Conservation (phyloP, 306 rosid genomes). For the Glycine soja region DNA sequence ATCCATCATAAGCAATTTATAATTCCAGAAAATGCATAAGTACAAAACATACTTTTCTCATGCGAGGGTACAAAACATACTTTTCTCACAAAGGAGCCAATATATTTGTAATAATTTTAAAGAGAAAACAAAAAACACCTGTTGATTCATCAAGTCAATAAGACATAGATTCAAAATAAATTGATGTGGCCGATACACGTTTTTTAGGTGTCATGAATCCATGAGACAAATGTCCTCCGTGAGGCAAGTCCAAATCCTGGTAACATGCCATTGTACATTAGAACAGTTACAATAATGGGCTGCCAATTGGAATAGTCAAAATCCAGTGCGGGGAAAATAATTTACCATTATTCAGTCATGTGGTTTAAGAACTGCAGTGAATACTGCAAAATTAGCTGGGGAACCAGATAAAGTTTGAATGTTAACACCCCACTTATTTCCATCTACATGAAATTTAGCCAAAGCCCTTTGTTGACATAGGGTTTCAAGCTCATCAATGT, state of each 20-base stretch:
- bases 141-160: constrained; percentile 85
- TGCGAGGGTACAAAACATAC: constrained; percentile 62
- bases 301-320: constrained; percentile 14
- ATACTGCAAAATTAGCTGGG: constrained; percentile 93
- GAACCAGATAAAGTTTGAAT: constrained; percentile 96
- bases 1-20: constrained; percentile 18
- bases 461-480: constrained; percentile 90
- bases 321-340: constrained; percentile 12
- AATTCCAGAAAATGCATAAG: constrained; percentile 25
- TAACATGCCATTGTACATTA: constrained; percentile 42
- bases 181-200: constrained; percentile 89
- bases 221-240: constrained; percentile 98
- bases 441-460: constrained; percentile 77
- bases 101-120: constrained; percentile 3
- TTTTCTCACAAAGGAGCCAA: constrained; percentile 26
- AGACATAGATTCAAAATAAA: constrained; percentile 96
- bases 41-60: constrained; percentile 78
- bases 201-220: constrained; percentile 96
- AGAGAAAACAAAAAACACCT: constrained; percentile 56
- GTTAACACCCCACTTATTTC: constrained; percentile 86
- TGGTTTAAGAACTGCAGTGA: constrained; percentile 89
- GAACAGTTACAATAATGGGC: constrained; percentile 27
- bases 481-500: constrained; percentile 88
- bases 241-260: constrained; percentile 96
- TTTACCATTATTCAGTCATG: constrained; percentile 94